Conservation (phyloP, 2,329 filamentous ascomycete genomes). For the Blastomyces silverae region DNA sequence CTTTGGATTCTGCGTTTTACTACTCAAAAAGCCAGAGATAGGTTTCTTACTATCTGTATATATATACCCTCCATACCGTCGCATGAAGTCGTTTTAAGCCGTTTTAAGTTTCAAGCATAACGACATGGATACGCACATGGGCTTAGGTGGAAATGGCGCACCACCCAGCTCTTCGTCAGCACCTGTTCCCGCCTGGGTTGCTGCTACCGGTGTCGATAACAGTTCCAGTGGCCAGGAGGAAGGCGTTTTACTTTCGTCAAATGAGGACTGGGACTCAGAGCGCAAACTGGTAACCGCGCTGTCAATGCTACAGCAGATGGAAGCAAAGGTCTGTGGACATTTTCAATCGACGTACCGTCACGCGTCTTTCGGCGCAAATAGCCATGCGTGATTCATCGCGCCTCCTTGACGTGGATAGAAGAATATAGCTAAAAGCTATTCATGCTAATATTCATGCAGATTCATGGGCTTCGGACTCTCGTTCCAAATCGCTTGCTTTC, state of each 20-base stretch:
- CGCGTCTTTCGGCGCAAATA: neutral
- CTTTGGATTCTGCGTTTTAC: neutral
- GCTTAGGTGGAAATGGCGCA: neutral
- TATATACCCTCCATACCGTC: neutral
- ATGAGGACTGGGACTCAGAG: slow-evolving; percentile 30
- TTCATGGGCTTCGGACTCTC: slow-evolving; percentile 39
- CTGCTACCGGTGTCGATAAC: neutral
- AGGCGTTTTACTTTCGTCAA: neutral
- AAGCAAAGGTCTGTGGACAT: slow-evolving; percentile 23
- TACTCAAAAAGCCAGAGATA: neutral
- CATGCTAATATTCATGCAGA: slow-evolving; percentile 25
- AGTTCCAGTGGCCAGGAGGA: neutral
- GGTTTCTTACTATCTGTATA: neutral
- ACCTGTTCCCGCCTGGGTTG: neutral
- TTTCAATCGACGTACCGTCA: neutral
- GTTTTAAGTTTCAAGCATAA: neutral
- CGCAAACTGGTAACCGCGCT: slow-evolving; percentile 37
- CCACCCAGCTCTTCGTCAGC: neutral
- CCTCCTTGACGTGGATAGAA: neutral
- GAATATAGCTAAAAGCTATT: slow-evolving; percentile 16
- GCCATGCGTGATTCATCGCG: neutral
- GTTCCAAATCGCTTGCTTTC: slow-evolving; percentile 39
- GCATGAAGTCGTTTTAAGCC: neutral
- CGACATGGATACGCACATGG: slow-evolving; percentile 3
- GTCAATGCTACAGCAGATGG: slow-evolving; percentile 37